Evolutionary conservation across 228 moss, liverwort and hornwort genomes (phyloP).

Genomic region (Sphagnum magellanicum): DNA sequence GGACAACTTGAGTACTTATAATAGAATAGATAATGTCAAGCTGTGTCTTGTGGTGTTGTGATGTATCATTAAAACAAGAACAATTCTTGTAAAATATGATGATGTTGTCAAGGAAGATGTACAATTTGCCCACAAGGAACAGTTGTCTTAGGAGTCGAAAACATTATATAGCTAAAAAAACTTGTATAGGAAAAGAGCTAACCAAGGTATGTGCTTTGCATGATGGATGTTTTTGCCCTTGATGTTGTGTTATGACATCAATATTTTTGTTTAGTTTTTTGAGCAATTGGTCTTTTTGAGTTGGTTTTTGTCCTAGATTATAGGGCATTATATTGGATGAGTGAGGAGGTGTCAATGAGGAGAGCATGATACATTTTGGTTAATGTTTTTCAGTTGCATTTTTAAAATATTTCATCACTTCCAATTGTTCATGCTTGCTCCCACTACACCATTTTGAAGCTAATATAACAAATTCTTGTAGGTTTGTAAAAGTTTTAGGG

Average conservation of each 20-base stretch:
- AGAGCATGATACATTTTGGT: slow-evolving; percentile 36
- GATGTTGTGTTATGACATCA: too few species aligned
- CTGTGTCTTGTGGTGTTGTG: background rate
- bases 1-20: too few species aligned
- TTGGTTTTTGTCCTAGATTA: background rate
- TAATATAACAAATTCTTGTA: slow-evolving; percentile 8
- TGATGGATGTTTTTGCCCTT: too few species aligned
- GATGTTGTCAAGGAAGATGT: slow-evolving; percentile 82
- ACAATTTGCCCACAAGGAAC: background rate
- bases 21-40: too few species aligned
- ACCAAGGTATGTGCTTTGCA: too few species aligned
- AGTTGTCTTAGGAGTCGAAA: too few species aligned
- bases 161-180: too few species aligned
- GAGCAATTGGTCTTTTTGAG: too few species aligned
- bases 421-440: too few species aligned
- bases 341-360: slow-evolving; percentile 74
- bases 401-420: too few species aligned
- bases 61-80: slow-evolving; percentile 53
- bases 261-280: too few species aligned
- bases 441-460: background rate
- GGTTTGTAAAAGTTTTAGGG: slow-evolving; percentile 77
- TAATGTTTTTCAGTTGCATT: background rate
- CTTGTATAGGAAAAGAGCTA: too few species aligned
- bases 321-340: slow-evolving; percentile 85
- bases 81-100: slow-evolving; percentile 89